Evolutionary conservation across 2,329 filamentous ascomycete species (phyloP).

Genomic region (Pseudogymnoascus sp.): DNA sequence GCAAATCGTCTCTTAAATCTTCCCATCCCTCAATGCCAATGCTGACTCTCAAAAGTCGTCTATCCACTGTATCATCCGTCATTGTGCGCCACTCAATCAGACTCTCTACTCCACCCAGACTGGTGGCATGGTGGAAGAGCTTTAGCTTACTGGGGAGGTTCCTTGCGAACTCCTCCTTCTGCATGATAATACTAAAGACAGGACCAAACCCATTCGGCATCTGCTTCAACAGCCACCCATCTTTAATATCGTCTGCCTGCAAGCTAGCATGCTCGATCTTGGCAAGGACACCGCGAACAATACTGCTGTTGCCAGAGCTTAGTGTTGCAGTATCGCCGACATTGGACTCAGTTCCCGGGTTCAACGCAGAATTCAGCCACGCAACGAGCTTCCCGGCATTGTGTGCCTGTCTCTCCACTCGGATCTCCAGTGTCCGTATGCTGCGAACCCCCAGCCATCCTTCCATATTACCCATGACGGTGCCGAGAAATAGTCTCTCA

Average conservation of each 20-base stretch:
- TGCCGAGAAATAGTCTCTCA: constrained; percentile 72
- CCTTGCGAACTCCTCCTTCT: constrained; percentile 51
- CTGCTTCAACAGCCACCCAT: constrained; percentile 69
- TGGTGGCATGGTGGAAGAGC: constrained; percentile 92
- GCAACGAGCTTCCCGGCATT: constrained; percentile 61
- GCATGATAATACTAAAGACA: constrained; percentile 71
- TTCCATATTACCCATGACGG: constrained; percentile 82
- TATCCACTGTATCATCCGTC: constrained; percentile 68
- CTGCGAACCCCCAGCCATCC: constrained; percentile 87
- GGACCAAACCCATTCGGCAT: constrained; percentile 89
- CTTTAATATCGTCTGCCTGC: constrained; percentile 53
- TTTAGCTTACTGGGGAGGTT: constrained; percentile 66
- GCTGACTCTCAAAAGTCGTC: constrained; percentile 68
- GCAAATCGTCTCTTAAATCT: constrained; percentile 70
- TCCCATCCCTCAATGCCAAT: constrained; percentile 81
- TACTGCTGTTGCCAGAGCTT: constrained; percentile 31
- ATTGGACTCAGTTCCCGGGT: constrained; percentile 14
- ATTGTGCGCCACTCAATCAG: constrained; percentile 94
- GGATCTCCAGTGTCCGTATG: constrained; percentile 74
- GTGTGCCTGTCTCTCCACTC: constrained; percentile 67
- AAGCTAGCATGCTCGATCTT: constrained; percentile 70
- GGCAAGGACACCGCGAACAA: constrained; percentile 46
- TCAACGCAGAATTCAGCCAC: constrained; percentile 49
- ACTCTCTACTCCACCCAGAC: constrained; percentile 86
- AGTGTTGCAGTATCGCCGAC: constrained; percentile 10